A percentile compares a stretch with the other conserved stretches of the same genome.
These are phyloP conservation scores for Colletotrichum liaoningense DNA, from an alignment of 2,329 filamentous ascomycete species.

Conservation along the genomic window DNA sequence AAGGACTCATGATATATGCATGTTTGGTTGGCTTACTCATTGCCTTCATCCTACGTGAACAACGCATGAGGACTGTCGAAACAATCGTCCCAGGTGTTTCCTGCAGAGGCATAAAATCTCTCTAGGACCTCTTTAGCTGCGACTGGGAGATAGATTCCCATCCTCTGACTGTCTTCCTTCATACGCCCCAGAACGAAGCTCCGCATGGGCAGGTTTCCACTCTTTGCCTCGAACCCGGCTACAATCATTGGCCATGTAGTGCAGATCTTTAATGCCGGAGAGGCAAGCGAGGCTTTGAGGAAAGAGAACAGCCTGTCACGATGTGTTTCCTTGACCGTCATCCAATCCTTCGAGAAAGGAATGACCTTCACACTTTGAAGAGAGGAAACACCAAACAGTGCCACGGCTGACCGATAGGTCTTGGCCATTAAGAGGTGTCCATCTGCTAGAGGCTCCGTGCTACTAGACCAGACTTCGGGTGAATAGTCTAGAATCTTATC, in stretches of 20 bases:
- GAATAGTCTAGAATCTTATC: conserved; percentile 43
- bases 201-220: neutral
- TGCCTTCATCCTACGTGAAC: neutral
- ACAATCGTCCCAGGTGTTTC: conserved; percentile 21
- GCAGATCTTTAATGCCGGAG: neutral
- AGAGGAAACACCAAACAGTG: conserved; percentile 50
- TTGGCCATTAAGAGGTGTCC: conserved; percentile 37
- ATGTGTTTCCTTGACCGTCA: conserved; percentile 19
- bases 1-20: neutral
- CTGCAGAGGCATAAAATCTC: conserved; percentile 6
- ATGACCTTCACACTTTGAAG: conserved; percentile 47
- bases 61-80: conserved; percentile 21
- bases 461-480: conserved; percentile 44
- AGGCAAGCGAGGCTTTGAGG: conserved; percentile 30
- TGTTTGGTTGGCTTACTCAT: neutral
- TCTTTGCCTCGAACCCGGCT: conserved; percentile 19
- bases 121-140: conserved; percentile 8
- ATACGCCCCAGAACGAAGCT: neutral
- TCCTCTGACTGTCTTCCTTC: neutral
- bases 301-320: conserved; percentile 33
- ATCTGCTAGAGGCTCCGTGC: neutral
- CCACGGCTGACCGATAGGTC: conserved; percentile 44
- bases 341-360: conserved; percentile 33
- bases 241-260: conserved; percentile 13
- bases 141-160: neutral